Evolutionary conservation across 192 early-diverging fungal genomes (phyloP).

Genomic region (Pilaira anomala): DNA sequence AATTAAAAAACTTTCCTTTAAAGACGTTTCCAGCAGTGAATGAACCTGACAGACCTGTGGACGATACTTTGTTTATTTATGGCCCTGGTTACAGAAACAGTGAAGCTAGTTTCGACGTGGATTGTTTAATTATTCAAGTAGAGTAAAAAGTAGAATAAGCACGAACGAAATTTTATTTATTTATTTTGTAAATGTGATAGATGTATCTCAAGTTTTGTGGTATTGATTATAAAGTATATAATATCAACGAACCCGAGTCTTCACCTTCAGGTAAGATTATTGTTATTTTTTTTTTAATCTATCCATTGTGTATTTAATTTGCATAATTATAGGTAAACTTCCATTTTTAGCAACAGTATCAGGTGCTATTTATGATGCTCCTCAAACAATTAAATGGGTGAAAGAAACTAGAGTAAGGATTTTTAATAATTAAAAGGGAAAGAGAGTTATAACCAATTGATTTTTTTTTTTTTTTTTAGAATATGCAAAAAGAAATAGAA

Average conservation of each 20-base stretch:
- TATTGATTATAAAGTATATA: conserved; percentile 39
- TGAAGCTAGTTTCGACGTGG: conserved; percentile 47
- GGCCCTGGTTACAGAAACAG: conserved; percentile 41
- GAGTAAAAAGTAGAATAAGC: not conserved
- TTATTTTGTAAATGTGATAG: conserved; percentile 37
- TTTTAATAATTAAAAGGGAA: not conserved
- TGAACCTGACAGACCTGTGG: conserved; percentile 20
- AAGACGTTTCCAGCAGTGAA: conserved; percentile 34
- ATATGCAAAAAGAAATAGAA: conserved; percentile 18
- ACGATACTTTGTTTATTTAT: conserved; percentile 49
- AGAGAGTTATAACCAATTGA: not conserved
- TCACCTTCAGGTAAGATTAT: conserved; percentile 50
- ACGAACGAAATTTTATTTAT: not conserved
- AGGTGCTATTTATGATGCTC: conserved; percentile 42
- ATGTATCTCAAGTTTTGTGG: conserved; percentile 46
- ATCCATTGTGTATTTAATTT: not conserved
- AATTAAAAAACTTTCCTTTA: conserved; percentile 43
- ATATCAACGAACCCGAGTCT: conserved; percentile 51
- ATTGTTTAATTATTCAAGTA: conserved; percentile 53
- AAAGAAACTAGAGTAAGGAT: conserved; percentile 37
- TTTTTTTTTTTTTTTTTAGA: not conserved
- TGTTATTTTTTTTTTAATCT: not conserved
- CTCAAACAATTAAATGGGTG: conserved; percentile 50
- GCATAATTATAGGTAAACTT: conserved; percentile 41
- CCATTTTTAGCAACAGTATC: conserved; percentile 48